Percentiles rank a stretch among this genome's conserved stretches.
Evolutionary conservation across 805 yeast species (phyloP).

Genomic region (Ogataea kodamae): DNA sequence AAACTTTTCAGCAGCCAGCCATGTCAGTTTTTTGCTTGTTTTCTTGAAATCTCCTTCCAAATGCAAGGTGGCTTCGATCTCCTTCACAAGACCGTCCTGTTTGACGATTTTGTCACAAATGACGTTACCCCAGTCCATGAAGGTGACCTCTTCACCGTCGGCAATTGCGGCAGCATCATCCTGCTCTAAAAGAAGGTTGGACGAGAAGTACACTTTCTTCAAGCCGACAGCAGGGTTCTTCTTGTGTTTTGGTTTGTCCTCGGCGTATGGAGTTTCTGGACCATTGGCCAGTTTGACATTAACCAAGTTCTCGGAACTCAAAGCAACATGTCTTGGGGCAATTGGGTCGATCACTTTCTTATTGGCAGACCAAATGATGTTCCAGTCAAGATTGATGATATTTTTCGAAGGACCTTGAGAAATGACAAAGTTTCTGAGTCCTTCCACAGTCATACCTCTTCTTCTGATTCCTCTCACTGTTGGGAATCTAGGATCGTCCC

Average conservation of each 20-base stretch:
- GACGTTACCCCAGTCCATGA: conserved; percentile 99
- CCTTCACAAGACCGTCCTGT: conserved; percentile 46
- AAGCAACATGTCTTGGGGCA: conserved; percentile 93
- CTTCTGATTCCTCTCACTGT: conserved; percentile 99
- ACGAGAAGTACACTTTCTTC: conserved; percentile 69
- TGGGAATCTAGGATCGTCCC: conserved; percentile 99
- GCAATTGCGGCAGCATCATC: conserved; percentile 67
- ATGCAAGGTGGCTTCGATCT: conserved; percentile 74
- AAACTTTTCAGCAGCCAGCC: conserved; percentile 83
- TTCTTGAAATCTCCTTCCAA: conserved; percentile 96
- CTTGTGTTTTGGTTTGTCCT: conserved; percentile 88
- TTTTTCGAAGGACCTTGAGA: conserved; percentile 98
- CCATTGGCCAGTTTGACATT: conserved; percentile 64
- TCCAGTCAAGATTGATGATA: conserved; percentile 97
- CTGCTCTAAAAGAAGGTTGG: conserved; percentile 74
- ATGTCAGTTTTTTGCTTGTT: conserved; percentile 90
- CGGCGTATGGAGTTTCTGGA: conserved; percentile 58
- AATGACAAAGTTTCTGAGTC: conserved; percentile 86
- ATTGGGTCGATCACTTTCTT: conserved; percentile 96
- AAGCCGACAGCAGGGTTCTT: conserved; percentile 88
- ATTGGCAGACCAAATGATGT: conserved; percentile 94
- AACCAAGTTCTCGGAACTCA: conserved; percentile 62
- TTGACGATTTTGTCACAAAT: conserved; percentile 68
- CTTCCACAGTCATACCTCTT: conserved; percentile 99
- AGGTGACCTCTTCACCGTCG: conserved; percentile 89